Evolutionary conservation across 139 green algal species (phyloP).

Genomic region (Mesostigma viride): DNA sequence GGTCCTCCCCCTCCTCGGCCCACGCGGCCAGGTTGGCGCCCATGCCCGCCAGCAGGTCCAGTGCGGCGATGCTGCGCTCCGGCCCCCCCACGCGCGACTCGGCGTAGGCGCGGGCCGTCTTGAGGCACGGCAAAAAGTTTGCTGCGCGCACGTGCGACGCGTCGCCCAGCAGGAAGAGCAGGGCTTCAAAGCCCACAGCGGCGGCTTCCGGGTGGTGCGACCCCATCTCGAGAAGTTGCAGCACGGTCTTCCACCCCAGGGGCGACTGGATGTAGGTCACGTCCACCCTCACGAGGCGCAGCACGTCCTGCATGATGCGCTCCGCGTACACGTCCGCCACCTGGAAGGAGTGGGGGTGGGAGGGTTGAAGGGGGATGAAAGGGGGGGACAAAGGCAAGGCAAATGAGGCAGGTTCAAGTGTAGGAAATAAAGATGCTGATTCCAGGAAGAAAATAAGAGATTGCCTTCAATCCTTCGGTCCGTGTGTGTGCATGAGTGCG

Average conservation of each 20-base stretch:
- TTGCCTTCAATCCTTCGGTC: too few species aligned
- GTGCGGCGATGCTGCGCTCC: conserved; percentile 32
- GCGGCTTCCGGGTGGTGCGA: conserved; percentile 52
- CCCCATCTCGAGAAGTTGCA: conserved; percentile 62
- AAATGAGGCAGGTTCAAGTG: too few species aligned
- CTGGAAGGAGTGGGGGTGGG: too few species aligned
- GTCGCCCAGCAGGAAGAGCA: conserved; percentile 35
- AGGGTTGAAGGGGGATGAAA: too few species aligned
- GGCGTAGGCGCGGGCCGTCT: conserved; percentile 27
- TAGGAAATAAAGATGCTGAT: too few species aligned
- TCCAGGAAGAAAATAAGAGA: too few species aligned
- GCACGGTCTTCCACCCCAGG: conserved; percentile 68
- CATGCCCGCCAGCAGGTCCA: conserved; percentile 45
- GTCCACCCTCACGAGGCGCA: conserved; percentile 13
- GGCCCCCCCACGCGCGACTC: conserved; percentile 18
- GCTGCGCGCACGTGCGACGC: conserved; percentile 18
- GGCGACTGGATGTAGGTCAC: conserved; percentile 32
- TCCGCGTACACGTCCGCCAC: conserved; percentile 41
- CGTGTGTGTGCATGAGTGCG: too few species aligned
- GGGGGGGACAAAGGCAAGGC: too few species aligned
- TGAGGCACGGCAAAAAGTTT: conserved; percentile 37
- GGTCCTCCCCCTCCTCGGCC: not conserved
- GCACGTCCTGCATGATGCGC: conserved; percentile 35
- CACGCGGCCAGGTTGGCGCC: conserved; percentile 41
- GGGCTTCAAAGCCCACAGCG: conserved; percentile 44